Conservation (phyloP, 306 rosid genomes). For the Herpetospermum pedunculosum region DNA sequence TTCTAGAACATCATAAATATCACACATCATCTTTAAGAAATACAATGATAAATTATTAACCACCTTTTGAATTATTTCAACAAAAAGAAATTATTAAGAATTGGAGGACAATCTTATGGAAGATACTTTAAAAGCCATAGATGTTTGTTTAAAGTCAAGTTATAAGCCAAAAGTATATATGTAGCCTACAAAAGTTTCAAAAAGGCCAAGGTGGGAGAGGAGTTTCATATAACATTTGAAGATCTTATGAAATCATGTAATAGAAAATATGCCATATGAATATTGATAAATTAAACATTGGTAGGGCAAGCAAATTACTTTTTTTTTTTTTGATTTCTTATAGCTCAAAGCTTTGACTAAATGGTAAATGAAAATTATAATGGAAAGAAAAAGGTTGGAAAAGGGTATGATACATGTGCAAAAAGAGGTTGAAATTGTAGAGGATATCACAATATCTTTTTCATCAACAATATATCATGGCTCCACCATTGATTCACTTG, state of each 20-base stretch:
- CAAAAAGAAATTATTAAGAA: background rate
- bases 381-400: background rate
- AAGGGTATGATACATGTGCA: background rate
- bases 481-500: conserved; percentile 1
- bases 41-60: background rate
- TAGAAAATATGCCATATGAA: background rate
- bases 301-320: background rate
- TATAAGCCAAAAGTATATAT: background rate
- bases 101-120: background rate
- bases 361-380: background rate
- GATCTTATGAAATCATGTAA: background rate
- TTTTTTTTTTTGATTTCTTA: background rate
- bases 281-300: background rate
- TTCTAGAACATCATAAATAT: background rate
- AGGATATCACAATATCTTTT: background rate
- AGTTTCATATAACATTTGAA: background rate
- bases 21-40: background rate
- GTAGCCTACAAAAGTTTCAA: background rate
- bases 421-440: background rate
- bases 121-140: conserved; percentile 1
- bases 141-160: background rate
- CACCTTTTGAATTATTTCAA: background rate
- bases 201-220: background rate
- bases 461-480: conserved; percentile 1
- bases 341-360: conserved; percentile 2